Conservation (phyloP, 2,329 filamentous ascomycete genomes). For the Orbilia javanica region DNA sequence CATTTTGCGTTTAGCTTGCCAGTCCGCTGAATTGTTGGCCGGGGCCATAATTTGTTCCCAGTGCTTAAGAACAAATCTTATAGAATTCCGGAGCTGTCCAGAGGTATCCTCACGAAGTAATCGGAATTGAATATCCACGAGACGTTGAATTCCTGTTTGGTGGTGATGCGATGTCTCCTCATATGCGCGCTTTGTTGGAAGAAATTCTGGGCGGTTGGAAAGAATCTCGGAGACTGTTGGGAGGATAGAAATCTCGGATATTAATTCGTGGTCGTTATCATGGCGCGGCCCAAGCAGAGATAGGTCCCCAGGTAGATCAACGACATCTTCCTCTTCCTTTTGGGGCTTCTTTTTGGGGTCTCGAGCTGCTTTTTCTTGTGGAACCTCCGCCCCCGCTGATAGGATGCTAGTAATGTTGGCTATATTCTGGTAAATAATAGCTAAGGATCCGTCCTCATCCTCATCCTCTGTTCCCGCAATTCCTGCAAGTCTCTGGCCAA, state of each 20-base stretch:
- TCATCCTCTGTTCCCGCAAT: neutral
- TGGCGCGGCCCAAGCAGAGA: slow-evolving; percentile 61
- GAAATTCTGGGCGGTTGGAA: slow-evolving; percentile 47
- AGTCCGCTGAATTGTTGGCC: slow-evolving; percentile 5
- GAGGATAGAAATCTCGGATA: slow-evolving; percentile 63
- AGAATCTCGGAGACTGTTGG: slow-evolving; percentile 63
- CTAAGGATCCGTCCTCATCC: neutral
- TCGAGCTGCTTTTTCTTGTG: neutral
- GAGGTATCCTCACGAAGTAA: slow-evolving; percentile 63
- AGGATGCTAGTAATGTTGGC: slow-evolving; percentile 35
- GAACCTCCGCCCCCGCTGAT: slow-evolving; percentile 33
- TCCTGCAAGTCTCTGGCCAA: slow-evolving; percentile 21
- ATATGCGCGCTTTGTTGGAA: slow-evolving; percentile 59
- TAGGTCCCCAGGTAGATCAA: slow-evolving; percentile 62
- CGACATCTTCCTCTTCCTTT: slow-evolving; percentile 8
- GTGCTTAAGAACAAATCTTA: slow-evolving; percentile 33
- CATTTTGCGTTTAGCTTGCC: slow-evolving; percentile 34
- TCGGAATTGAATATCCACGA: slow-evolving; percentile 63
- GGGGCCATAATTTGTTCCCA: slow-evolving; percentile 32
- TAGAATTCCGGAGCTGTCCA: slow-evolving; percentile 62
- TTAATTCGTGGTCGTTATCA: slow-evolving; percentile 62
- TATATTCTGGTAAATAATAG: slow-evolving; percentile 3
- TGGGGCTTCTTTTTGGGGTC: neutral
- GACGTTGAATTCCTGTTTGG: slow-evolving; percentile 60
- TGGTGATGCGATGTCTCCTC: slow-evolving; percentile 61